Evolutionary conservation across 148 eudicot species (phyloP).

Genomic region (Simmondsia chinensis): DNA sequence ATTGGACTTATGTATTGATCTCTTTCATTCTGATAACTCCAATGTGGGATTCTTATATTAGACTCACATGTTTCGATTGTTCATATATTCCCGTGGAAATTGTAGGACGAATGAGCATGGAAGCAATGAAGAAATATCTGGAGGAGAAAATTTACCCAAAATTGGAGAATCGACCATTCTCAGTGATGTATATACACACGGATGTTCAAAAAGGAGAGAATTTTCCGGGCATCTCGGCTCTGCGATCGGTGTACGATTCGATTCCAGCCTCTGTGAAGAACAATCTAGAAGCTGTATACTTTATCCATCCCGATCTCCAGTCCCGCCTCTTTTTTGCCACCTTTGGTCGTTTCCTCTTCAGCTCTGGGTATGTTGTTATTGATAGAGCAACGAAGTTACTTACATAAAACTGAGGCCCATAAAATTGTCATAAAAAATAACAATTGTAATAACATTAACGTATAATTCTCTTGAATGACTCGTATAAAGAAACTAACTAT

Average conservation of each 20-base stretch:
- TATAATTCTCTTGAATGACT: too few species aligned
- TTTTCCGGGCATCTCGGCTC: conserved; percentile 50
- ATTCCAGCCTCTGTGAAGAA: conserved; percentile 29
- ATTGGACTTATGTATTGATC: too few species aligned
- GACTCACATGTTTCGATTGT: too few species aligned
- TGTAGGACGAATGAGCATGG: conserved; percentile 17
- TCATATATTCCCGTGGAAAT: not conserved
- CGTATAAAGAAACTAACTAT: too few species aligned
- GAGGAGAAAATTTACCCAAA: conserved; percentile 41
- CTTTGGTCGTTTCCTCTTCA: conserved; percentile 57
- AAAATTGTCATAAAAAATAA: too few species aligned
- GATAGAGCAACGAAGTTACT: too few species aligned
- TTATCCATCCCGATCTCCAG: conserved; percentile 54
- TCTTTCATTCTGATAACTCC: too few species aligned
- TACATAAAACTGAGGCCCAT: too few species aligned
- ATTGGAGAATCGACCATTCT: conserved; percentile 28
- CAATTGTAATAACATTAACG: too few species aligned
- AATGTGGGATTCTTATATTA: too few species aligned
- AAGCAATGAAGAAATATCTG: conserved; percentile 39
- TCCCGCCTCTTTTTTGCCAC: conserved; percentile 67
- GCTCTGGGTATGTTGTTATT: conserved; percentile 37
- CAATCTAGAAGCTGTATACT: conserved; percentile 47
- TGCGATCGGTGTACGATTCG: conserved; percentile 40
- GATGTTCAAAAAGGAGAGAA: conserved; percentile 32
- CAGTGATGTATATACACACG: conserved; percentile 55